Evolutionary conservation across 169 alveolate species (phyloP), one percentile per base, ranked within the genome.

Genomic region (Plasmodium chabaudi): DNA sequence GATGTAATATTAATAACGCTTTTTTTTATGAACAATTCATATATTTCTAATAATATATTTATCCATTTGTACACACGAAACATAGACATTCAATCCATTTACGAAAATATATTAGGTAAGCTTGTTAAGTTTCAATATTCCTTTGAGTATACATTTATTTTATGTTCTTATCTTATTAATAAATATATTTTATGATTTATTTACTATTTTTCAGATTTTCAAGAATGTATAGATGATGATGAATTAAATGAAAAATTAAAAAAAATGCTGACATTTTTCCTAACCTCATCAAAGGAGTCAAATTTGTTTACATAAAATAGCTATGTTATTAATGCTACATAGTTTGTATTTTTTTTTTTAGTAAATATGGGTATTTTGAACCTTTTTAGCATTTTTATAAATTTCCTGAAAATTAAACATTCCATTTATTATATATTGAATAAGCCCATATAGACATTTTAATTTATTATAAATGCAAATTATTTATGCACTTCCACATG

Each of bases 251-350:
- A 65, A 60, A 82, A 82, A 17, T 19, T 82, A 68, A 82, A 65
- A 55, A 68, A 65, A 39, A 82, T 82, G 90, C 51, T 82, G 19
- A 82, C 90, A 61, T 68, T 67, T 19, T 82, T 82, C 27, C 49
- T 82, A 70, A 82, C 82, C 3, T 39, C 90, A 39, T 82, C 90
- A 21, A 82, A 82, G 74, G 90, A 82, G 56, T 82, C 90, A 12
- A 82, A 82, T 42, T 17, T 82, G 49, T 82, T 82, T 70, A 13
- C 57, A n/a, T 82, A 70, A 67, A 49, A 27, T 2, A 56, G 7
- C n/a, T 34, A 12, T 34, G 6, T 34, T 34, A 34, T 34, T 34
- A 34, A 34, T 34, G 7, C 42, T 34, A 34, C 42, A 34, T 34
- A 34, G 42, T 34, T 34, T 34, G 6, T 34, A 1, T 34, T 34